Evolutionary conservation across 495 filamentous ascomycete species (phyloP), one percentile per base, ranked within the genome.

Genomic region (Lichina pygmaea): DNA sequence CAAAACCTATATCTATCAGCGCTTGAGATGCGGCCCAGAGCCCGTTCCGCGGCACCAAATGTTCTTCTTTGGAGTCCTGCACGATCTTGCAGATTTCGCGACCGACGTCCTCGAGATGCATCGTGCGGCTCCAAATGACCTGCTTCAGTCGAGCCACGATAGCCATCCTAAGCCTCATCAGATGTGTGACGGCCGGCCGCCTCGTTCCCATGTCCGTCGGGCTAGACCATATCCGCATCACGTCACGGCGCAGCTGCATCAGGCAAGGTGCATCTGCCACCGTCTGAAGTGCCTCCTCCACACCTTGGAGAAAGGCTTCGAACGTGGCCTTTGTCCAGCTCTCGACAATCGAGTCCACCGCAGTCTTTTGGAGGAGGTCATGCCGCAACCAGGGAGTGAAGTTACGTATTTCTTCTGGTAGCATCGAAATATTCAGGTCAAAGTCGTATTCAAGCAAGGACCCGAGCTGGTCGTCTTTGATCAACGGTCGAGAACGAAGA

Each of bases 341-440:
- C 36, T 67, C 69, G 16, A 89, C 68, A 44, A 72, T 67, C 43
- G 75, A 68, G 31, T 70, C 65, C 0, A 75, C 75, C 47, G 83
- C 70, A 13, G 61, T 50, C 24, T 68, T 68, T 24, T 73, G 70
- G 31, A 92, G 56, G 50, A 91, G 82, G 46, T 86, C 84, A 50
- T 91, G 70, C 33, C 83, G 74, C 42, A 93, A 79, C 63, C 83
- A 93, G 0, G 89, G 91, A 0, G 75, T 91, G 58, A 91, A 95
- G 44, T 77, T 80, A 33, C 68, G 69, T 33, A 94, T 78, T 44
- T 92, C 83, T 10, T 83, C 73, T 6, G 80, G 70, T 36, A 91
- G 75, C 81, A 82, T 94, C 37, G 70, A 66, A 44, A 73, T 75
- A 50, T 86, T 73, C 34, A 89, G 57, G 52, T 91, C 85, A n/a